A percentile compares a stretch with the other conserved stretches of the same genome.
phyloP scores from a whole-genome alignment of 225 moss, liverwort and hornwort species.

The Thuidium tamariscinum region DNA sequence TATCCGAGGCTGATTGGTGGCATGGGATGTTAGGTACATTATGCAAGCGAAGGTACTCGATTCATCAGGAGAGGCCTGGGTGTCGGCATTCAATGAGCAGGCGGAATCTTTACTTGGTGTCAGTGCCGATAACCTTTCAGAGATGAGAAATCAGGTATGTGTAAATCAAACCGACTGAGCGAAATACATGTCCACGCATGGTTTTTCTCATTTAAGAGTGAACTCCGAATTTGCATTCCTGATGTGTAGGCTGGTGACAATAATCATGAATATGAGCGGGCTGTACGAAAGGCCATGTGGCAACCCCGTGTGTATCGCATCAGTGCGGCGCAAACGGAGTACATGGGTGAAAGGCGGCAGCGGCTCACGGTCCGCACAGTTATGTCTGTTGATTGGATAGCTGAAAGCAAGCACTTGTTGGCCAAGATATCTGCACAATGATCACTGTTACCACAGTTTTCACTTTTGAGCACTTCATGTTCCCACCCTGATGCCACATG shows the following conservation, averaged over 20 bases:
- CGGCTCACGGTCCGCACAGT: conserved; percentile 73
- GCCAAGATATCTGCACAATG: not conserved
- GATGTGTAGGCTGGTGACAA: conserved; percentile 37
- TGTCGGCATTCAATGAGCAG: conserved; percentile 86
- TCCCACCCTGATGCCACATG: too few species aligned
- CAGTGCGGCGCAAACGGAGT: conserved; percentile 64
- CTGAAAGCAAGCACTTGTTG: conserved; percentile 59
- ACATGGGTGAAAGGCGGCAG: conserved; percentile 87
- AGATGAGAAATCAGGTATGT: conserved; percentile 36
- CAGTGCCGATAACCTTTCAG: conserved; percentile 36
- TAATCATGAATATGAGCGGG: conserved; percentile 22
- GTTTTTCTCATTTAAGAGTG: too few species aligned
- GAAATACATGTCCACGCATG: fast-evolving
- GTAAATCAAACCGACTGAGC: too few species aligned
- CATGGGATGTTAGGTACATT: conserved; percentile 40
- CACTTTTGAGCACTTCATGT: too few species aligned
- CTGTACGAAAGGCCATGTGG: conserved; percentile 73
- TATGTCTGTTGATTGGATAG: conserved; percentile 61
- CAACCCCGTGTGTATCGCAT: conserved; percentile 52
- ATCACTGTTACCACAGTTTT: not conserved
- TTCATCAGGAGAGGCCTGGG: conserved; percentile 77
- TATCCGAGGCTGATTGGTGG: not conserved
- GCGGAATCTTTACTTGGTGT: conserved; percentile 53
- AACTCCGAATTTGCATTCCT: not conserved
- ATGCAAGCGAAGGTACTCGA: conserved; percentile 73